Base-by-base conservation (phyloP, 257 asterid species). In the Voacanga thouarsii region DNA sequence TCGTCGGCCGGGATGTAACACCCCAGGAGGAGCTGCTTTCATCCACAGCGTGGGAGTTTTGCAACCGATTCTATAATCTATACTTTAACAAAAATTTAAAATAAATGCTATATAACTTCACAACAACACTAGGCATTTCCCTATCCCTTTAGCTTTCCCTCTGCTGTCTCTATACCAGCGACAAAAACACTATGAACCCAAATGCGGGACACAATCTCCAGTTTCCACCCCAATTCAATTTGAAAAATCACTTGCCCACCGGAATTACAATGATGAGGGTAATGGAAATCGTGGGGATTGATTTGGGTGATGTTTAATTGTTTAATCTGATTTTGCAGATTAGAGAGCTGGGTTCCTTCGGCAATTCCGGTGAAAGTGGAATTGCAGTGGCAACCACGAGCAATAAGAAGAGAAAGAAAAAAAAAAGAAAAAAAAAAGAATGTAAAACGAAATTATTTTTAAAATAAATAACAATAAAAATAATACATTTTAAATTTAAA, bases 101-200 rank as follows among this genome's bases (percentile, higher is more conserved):
- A 81, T 91, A 95, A 15, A 90, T 92, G 78, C 98, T 92, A 90
- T 95, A 92, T 30, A 95, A 75, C 83, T 95, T 95, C 73, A 95
- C 89, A 18, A 92, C 98, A 74, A 95, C 94, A 88, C 93, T 95
- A 80, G 99, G 99, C 99, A 95, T 95, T 86, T 89, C 89, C 75
- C 68, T 73, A 43, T 72, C 75, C 37, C 76, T 74, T 56, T 23
- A 15, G 16, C 44, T 74, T 10, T 78, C 45, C 60, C 82, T 47
- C 59, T 72, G 15, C n/a, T 75, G 69, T 14, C 80, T 71, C 82
- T 75, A 39, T 71, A 3, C 19, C 37, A 64, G 50, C 15, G 28
- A 26, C 65, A 70, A 59, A 6, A 59, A 57, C 8, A 9, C 0
- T 63, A 61, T 79, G 44, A 67, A 67, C 28, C 51, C 18, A 67